Base-by-base conservation (phyloP, 768 basidiomycete species). In the Kwoniella dendrophila region DNA sequence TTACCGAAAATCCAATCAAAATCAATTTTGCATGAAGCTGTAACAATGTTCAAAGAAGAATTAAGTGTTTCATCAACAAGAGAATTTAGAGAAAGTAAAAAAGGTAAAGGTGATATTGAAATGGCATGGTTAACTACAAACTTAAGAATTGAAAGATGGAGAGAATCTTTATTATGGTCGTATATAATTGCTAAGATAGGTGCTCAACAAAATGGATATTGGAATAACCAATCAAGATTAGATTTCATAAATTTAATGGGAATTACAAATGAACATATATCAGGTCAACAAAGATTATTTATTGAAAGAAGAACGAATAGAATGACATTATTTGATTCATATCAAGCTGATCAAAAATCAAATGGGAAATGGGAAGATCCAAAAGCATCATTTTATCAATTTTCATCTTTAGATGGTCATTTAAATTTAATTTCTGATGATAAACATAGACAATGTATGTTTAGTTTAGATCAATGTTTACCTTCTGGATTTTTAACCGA, bases 101-200 rank as follows among this genome's bases (percentile, higher is more conserved):
- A 61, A 5, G 75, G 75, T 2, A 51, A 52, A 16, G 71, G 54
- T 2, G 77, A 78, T 64, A 63, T 77, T 11, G 71, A 74, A 32
- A 72, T 75, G 47, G 64, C 64, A 5, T 77, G 74, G 70, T 56
- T 78, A 48, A 66, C 62, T 16, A 72, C 65, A 3, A 69, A 74
- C 52, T 40, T 75, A 24, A 29, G 70, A 32, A 68, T 78, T 10
- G 77, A 78, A 59, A 58, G 77, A 33, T 77, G 75, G 75, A 53
- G 77, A 50, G 77, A 78, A 60, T 74, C 75, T 2, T 52, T 78
- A 32, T 61, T 78, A 2, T 78, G 77, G 77, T 64, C 52, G 33
- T 78, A 70, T 68, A 68, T 61, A 0, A 74, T 78, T 0, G 77
- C 64, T 2, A 70, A 63, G 30, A 44, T 78, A 2, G 69, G 74